These are phyloP conservation scores for Wickerhamomyces strasburgensis DNA, from an alignment of 805 yeast genomes.

Conservation along the genomic window DNA sequence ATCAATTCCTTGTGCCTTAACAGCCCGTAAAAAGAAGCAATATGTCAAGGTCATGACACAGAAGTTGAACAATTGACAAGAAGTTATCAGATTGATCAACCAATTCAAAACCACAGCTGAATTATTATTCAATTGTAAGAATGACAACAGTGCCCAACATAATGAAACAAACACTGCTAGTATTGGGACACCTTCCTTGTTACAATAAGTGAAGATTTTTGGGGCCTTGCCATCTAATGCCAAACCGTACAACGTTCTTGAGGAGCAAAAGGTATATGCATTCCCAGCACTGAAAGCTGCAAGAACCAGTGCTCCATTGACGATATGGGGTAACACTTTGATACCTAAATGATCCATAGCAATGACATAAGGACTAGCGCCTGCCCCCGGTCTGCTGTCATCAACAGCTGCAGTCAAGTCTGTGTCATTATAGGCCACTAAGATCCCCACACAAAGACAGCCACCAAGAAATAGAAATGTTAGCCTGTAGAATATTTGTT, in stretches of 20 bases:
- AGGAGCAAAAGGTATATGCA: slow-evolving; percentile 70
- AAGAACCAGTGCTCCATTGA: slow-evolving; percentile 70
- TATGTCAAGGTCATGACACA: slow-evolving; percentile 53
- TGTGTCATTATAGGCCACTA: slow-evolving; percentile 68
- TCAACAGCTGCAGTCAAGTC: slow-evolving; percentile 51
- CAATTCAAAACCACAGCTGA: slow-evolving; percentile 65
- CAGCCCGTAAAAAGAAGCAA: slow-evolving; percentile 57
- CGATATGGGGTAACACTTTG: slow-evolving; percentile 64
- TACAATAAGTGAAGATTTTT: slow-evolving; percentile 53
- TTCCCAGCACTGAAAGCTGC: slow-evolving; percentile 84
- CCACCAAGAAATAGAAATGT: slow-evolving; percentile 68
- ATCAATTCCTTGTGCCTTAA: slow-evolving; percentile 46
- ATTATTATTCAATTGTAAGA: slow-evolving; percentile 55
- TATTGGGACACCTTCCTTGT: slow-evolving; percentile 66
- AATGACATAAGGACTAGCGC: slow-evolving; percentile 76
- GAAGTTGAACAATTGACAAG: slow-evolving; percentile 62
- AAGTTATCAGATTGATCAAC: slow-evolving; percentile 68
- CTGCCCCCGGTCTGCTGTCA: slow-evolving; percentile 67
- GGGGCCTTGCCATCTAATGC: slow-evolving; percentile 76
- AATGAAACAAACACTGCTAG: slow-evolving; percentile 46
- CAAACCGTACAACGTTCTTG: slow-evolving; percentile 63
- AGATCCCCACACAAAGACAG: slow-evolving; percentile 71
- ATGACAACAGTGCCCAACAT: slow-evolving; percentile 59
- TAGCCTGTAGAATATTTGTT: slow-evolving; percentile 65
- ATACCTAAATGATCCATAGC: slow-evolving; percentile 73